Evolutionary conservation across 2,329 filamentous ascomycete genomes (phyloP).

Genomic region (Tricladium varicosporioides): DNA sequence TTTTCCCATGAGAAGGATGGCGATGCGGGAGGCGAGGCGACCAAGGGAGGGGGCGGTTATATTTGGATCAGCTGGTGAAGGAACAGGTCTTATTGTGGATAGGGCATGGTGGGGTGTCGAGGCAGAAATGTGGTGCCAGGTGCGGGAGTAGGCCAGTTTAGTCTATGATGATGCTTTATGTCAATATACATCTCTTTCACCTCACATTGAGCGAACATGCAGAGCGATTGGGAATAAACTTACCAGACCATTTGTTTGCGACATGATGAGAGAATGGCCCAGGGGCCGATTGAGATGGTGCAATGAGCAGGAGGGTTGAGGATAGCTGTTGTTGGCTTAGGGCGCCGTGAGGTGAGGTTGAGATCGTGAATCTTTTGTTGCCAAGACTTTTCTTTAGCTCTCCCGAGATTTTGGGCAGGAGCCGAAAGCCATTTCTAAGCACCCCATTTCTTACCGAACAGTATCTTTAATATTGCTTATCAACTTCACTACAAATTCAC

Average conservation of each 20-base stretch:
- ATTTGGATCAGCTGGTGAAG: conserved; percentile 35
- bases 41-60: conserved; percentile 77
- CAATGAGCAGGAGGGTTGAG: conserved; percentile 3
- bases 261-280: conserved; percentile 53
- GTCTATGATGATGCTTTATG: conserved; percentile 56
- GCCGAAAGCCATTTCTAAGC: conserved; percentile 30
- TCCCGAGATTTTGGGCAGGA: conserved; percentile 2
- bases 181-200: conserved; percentile 4
- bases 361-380: conserved; percentile 21
- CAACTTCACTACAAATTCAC: neutral
- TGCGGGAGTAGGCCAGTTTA: conserved; percentile 90
- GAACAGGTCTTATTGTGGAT: conserved; percentile 44
- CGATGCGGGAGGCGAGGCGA: conserved; percentile 84
- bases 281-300: conserved; percentile 23
- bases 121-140: conserved; percentile 86
- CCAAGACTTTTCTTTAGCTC: conserved; percentile 15
- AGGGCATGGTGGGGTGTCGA: conserved; percentile 62
- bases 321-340: conserved; percentile 7
- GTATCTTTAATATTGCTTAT: conserved; percentile 3
- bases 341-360: conserved; percentile 8
- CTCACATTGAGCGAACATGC: conserved; percentile 2
- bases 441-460: conserved; percentile 1
- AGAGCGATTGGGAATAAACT: conserved; percentile 24
- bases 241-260: conserved; percentile 76
- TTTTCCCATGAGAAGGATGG: conserved; percentile 91